Base-by-base conservation (phyloP, 495 filamentous ascomycete genomes). In the Hypoxylon rickii region DNA sequence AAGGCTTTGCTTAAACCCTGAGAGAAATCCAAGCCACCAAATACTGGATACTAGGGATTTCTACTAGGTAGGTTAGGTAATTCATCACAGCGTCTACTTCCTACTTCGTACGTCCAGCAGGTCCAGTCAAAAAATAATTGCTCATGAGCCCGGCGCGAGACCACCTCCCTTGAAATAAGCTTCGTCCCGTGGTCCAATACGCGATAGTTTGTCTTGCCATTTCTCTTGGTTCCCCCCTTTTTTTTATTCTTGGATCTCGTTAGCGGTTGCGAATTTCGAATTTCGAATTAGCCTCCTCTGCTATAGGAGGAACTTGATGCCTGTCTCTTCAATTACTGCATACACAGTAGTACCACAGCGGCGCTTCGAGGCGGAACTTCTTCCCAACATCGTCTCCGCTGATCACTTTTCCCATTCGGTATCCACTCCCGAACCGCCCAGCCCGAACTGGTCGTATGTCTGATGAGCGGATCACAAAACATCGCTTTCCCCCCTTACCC, bases 331-430 rank as follows among this genome's bases (percentile, higher is more conserved):
- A 33, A 20, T n/a, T n/a, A n/a, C n/a, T n/a, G n/a, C n/a, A n/a
- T n/a, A n/a, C n/a, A n/a, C n/a, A n/a, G n/a, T n/a, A n/a, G n/a
- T 45, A 55, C 45, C 50, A 44, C 54, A 54, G 59, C 54, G 53
- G 59, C 48, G 41, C 36, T 44, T 24, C 46, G 22, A 41, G 33
- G 41, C 55, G 43, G 42, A 34, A n/a, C 5, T 29, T 58, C 47
- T 47, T 57, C 47, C 39, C 45, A 31, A 33, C 51, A 39, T 63
- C 59, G 52, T 54, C n/a, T n/a, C 10, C 53, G 44, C 49, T 48
- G 59, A 63, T 53, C 48, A 57, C 50, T 43, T 63, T 63, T 58
- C 59, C 53, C 48, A 50, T 57, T 63, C 50, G 53, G 59, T 58
- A 49, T 54, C 44, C 50, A 61, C 50, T 46, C 44, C 53, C 59